A percentile compares a stretch with the other conserved stretches of the same genome.
Evolutionary conservation across 106 monocot species (phyloP).

Genomic region (Dendrobium officinale): DNA sequence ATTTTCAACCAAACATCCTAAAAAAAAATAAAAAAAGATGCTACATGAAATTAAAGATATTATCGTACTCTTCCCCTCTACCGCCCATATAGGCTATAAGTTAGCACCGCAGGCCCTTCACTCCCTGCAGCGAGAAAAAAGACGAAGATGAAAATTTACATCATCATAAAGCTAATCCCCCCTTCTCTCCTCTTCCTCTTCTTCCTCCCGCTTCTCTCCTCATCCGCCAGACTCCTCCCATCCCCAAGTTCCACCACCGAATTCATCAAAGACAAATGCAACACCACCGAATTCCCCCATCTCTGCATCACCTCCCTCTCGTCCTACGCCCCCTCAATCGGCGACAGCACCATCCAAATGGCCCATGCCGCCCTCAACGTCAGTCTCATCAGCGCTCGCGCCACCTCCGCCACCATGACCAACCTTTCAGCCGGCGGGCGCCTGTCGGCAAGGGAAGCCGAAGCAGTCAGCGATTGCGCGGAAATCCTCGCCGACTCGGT

Average conservation of each 20-base stretch:
- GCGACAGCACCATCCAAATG: background rate
- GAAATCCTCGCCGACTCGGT: slow-evolving; percentile 14
- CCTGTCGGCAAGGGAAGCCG: background rate
- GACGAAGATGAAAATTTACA: background rate
- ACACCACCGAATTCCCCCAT: slow-evolving; percentile 19
- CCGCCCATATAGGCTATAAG: too few species aligned
- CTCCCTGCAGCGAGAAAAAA: too few species aligned
- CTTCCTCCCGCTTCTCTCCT: background rate
- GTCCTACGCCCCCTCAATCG: slow-evolving; percentile 12
- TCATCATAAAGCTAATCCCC: background rate
- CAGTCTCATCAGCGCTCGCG: background rate
- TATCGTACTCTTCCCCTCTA: too few species aligned
- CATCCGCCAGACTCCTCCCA: background rate
- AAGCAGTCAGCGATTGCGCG: slow-evolving; percentile 17
- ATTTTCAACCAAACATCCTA: too few species aligned
- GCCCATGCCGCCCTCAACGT: slow-evolving; percentile 19
- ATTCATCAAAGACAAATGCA: slow-evolving; percentile 13
- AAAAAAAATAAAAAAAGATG: too few species aligned
- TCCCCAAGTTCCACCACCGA: background rate
- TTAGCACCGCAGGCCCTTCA: too few species aligned
- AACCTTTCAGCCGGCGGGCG: too few species aligned
- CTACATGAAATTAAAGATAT: too few species aligned
- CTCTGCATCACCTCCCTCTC: slow-evolving; percentile 20
- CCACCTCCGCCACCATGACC: background rate
- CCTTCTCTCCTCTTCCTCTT: background rate